These are phyloP conservation scores for Nakaseomyces nivariensis DNA, from an alignment of 1,139 yeast species.

Conservation along the genomic window DNA sequence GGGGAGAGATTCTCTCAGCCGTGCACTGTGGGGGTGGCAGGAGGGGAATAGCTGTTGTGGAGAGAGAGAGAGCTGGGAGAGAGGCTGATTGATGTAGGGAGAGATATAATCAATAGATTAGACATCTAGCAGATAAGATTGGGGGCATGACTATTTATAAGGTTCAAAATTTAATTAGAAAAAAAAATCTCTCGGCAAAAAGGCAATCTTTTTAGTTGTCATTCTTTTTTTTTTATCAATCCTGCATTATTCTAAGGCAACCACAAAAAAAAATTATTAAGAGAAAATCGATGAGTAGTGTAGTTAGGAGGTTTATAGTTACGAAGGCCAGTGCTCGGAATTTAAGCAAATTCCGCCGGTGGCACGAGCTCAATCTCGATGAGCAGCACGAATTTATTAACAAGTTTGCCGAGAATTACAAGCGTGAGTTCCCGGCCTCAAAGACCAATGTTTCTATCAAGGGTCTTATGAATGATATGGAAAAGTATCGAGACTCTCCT, in stretches of 20 bases:
- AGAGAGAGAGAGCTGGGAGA: no score
- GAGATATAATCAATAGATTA: no score
- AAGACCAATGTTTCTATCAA: slow-evolving; percentile 24
- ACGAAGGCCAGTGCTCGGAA: slow-evolving; percentile 2
- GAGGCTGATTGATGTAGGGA: no score
- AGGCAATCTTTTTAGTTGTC: not conserved
- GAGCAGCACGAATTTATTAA: slow-evolving; percentile 23
- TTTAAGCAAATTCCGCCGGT: slow-evolving; percentile 14
- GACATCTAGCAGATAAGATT: no score
- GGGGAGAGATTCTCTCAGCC: no score
- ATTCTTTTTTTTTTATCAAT: no score
- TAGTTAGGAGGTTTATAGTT: not conserved
- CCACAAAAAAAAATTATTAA: no score
- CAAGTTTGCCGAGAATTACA: slow-evolving; percentile 21
- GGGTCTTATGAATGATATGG: slow-evolving; percentile 19
- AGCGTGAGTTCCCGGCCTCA: slow-evolving; percentile 23
- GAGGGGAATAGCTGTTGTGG: no score
- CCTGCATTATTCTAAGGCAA: no score
- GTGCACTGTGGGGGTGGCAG: no score
- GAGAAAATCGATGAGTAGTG: not conserved
- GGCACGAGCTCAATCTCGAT: slow-evolving; percentile 18
- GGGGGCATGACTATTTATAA: no score
- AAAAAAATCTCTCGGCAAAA: not conserved
- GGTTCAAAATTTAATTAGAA: not conserved
- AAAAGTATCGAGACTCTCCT: slow-evolving; percentile 22